These are phyloP conservation scores for Amaranthus cruentus DNA, from an alignment of 148 eudicot genomes.

Conservation along the genomic window DNA sequence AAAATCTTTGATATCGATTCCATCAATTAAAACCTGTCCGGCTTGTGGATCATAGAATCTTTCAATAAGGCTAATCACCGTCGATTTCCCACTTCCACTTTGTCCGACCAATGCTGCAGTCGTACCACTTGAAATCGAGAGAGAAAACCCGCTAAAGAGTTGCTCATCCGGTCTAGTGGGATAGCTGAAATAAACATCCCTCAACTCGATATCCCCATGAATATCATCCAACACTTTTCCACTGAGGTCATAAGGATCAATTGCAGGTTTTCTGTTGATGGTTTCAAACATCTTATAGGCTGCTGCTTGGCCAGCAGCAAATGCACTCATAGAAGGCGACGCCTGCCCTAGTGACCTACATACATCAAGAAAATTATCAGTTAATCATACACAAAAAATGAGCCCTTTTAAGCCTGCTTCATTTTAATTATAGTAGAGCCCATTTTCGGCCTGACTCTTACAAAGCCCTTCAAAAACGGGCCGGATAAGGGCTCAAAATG, in stretches of 20 bases:
- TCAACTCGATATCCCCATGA: constrained; percentile 50
- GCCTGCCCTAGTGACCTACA: constrained; percentile 52
- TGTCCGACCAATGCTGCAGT: constrained; percentile 67
- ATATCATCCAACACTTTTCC: constrained; percentile 55
- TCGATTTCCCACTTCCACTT: constrained; percentile 75
- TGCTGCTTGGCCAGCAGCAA: constrained; percentile 58
- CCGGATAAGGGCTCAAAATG: too few relatives aligned
- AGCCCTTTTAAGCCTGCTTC: too few relatives aligned
- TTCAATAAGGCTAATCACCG: constrained; percentile 58
- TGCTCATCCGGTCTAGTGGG: constrained; percentile 57
- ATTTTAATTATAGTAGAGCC: too few relatives aligned
- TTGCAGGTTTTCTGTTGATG: constrained; percentile 48
- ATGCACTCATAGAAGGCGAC: constrained; percentile 48
- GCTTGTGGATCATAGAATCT: constrained; percentile 65
- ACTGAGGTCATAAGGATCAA: constrained; percentile 45
- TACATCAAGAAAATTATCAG: neutral
- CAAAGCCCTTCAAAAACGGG: too few relatives aligned
- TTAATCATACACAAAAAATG: too few relatives aligned
- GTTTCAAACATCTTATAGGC: constrained; percentile 67
- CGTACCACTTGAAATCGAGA: constrained; percentile 48
- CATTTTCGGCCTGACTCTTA: too few relatives aligned
- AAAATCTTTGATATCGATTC: constrained; percentile 50
- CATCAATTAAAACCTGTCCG: constrained; percentile 65
- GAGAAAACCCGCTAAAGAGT: constrained; percentile 48
- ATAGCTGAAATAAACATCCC: constrained; percentile 51